Conservation (phyloP, 768 basidiomycete genomes). For the Boletus subcaerulescens region DNA sequence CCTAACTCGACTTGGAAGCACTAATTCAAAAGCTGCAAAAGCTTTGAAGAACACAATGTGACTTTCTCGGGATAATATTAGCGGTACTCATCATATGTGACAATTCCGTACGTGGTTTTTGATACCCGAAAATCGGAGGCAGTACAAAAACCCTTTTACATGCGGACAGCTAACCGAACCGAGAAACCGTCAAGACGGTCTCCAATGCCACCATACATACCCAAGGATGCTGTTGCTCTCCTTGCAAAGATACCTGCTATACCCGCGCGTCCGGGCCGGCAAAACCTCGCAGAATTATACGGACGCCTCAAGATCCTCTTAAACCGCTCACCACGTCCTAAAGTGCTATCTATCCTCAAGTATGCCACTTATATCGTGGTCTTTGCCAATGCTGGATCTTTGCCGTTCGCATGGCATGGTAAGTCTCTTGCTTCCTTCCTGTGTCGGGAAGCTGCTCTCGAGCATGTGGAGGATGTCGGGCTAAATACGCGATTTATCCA, state of each 20-base stretch:
- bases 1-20: too few species aligned
- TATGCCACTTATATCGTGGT: slow-evolving; percentile 38
- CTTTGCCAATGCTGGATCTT: slow-evolving; percentile 57
- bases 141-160: background rate
- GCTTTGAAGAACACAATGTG: too few species aligned
- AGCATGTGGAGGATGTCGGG: background rate
- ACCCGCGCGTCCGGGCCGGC: background rate
- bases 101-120: too few species aligned
- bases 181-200: background rate
- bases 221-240: background rate
- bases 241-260: slow-evolving; percentile 16
- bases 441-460: too few species aligned
- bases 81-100: too few species aligned
- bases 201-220: slow-evolving; percentile 11
- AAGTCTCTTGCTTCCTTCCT: slow-evolving; percentile 26
- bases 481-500: background rate
- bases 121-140: background rate
- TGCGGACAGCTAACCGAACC: too few species aligned
- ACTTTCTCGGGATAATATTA: too few species aligned
- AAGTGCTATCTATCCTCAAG: slow-evolving; percentile 16
- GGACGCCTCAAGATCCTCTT: slow-evolving; percentile 4
- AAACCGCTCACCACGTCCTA: background rate
- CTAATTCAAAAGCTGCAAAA: too few species aligned
- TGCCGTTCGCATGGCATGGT: slow-evolving; percentile 71
- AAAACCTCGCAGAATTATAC: background rate